Conservation (phyloP, 176 grass and related monocot genomes). For the Carex myosuroides region DNA sequence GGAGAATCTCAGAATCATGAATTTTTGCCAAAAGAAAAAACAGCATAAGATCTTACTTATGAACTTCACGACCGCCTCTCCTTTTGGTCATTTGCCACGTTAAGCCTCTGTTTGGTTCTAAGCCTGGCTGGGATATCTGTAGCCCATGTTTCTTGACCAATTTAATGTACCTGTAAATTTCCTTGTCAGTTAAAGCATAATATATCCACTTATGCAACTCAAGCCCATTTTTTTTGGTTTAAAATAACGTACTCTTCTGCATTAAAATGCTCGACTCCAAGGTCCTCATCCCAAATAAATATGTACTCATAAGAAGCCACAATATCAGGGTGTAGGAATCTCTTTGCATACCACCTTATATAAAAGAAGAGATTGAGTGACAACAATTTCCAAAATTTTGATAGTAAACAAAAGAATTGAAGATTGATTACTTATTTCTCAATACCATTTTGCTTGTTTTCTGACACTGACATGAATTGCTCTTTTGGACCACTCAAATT, state of each 20-base stretch:
- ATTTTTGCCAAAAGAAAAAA: neutral
- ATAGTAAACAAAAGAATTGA: neutral
- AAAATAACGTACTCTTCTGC: constrained; percentile 69
- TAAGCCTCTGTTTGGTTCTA: constrained; percentile 79
- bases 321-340: constrained; percentile 92
- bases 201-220: neutral
- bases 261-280: constrained; percentile 94
- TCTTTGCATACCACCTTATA: constrained; percentile 97
- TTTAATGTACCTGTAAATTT: constrained; percentile 67
- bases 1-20: neutral
- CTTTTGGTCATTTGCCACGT: constrained; percentile 99
- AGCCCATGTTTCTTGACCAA: constrained; percentile 96
- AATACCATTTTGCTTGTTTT: constrained; percentile 54
- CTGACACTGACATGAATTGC: constrained; percentile 44
- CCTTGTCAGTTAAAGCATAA: constrained; percentile 1
- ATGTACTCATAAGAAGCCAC: constrained; percentile 88
- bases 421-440: neutral
- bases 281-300: constrained; percentile 99
- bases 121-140: constrained; percentile 95
- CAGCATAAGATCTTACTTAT: constrained; percentile 53
- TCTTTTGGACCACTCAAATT: constrained; percentile 49
- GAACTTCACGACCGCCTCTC: constrained; percentile 73
- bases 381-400: neutral
- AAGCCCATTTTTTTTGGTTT: neutral
- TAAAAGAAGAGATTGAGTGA: neutral